Percentiles rank a stretch among this genome's conserved stretches.
Evolutionary conservation across 202 grass and related monocot species (phyloP).

Genomic region (Setaria viridis): DNA sequence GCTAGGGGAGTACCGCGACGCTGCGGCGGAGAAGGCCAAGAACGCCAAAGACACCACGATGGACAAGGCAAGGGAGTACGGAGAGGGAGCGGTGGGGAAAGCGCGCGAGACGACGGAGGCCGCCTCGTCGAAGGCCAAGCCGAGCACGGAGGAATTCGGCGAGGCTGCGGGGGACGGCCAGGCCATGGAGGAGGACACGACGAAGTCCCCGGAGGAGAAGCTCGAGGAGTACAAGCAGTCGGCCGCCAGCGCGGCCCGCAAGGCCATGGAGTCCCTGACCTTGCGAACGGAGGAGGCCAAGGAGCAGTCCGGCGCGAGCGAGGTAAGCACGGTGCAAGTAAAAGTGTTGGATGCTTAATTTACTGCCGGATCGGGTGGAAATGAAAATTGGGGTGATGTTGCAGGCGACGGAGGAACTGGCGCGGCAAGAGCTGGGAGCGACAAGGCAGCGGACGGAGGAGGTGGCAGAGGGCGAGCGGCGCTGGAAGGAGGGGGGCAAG

Average conservation of each 20-base stretch:
- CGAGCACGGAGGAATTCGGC: not conserved
- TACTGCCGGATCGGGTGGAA: not conserved
- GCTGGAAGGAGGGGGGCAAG: not conserved
- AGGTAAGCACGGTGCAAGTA: not conserved
- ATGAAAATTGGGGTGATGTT: not conserved
- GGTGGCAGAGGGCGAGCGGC: not conserved
- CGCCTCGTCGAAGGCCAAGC: not conserved
- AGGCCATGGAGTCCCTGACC: not conserved
- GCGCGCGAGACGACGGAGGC: not conserved
- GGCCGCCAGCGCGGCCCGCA: not conserved
- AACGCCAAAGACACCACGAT: too few relatives aligned
- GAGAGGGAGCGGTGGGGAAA: not conserved
- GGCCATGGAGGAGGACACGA: not conserved
- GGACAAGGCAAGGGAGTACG: too few relatives aligned
- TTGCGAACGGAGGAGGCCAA: not conserved
- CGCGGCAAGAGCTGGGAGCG: not conserved
- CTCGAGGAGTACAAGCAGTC: not conserved
- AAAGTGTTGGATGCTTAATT: not conserved
- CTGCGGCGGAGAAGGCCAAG: not conserved
- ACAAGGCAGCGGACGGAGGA: not conserved
- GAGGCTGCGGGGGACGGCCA: not conserved
- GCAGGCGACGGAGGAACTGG: not conserved
- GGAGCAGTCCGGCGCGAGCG: not conserved
- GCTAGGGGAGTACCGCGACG: conserved; percentile 13
- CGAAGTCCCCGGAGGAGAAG: not conserved